Evolutionary conservation across 805 yeast genomes (phyloP).

Genomic region (Nakazawaea holstii): DNA sequence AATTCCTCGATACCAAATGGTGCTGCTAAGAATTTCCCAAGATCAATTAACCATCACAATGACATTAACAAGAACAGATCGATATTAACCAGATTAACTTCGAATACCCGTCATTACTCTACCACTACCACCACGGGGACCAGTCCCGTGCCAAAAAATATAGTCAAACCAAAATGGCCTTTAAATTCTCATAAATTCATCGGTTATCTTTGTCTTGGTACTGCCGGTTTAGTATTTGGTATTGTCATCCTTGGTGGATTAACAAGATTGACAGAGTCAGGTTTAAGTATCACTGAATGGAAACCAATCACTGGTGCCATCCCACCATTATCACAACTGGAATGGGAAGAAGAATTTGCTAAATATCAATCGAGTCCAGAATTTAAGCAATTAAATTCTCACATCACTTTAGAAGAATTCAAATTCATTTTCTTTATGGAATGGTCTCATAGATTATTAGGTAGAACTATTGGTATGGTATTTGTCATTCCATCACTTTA

Average conservation of each 20-base stretch:
- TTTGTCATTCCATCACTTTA: slow-evolving; percentile 83
- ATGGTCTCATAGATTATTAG: slow-evolving; percentile 93
- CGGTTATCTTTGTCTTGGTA: slow-evolving; percentile 85
- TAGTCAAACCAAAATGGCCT: slow-evolving; percentile 27
- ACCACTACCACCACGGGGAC: slow-evolving; percentile 2
- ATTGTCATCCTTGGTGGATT: slow-evolving; percentile 96
- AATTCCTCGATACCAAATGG: not conserved
- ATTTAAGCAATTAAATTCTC: slow-evolving; percentile 81
- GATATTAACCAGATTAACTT: slow-evolving; percentile 11
- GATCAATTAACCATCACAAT: slow-evolving; percentile 7
- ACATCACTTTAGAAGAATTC: slow-evolving; percentile 85
- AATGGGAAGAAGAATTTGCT: slow-evolving; percentile 82
- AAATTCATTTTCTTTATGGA: slow-evolving; percentile 95
- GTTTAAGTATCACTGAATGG: slow-evolving; percentile 97
- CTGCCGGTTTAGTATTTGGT: slow-evolving; percentile 86
- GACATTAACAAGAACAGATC: slow-evolving; percentile 5
- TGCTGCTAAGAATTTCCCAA: slow-evolving; percentile 2
- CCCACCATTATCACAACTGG: slow-evolving; percentile 76
- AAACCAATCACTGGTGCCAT: slow-evolving; percentile 93
- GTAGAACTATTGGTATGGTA: slow-evolving; percentile 82
- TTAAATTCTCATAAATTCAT: slow-evolving; percentile 51
- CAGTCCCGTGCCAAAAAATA: slow-evolving; percentile 8
- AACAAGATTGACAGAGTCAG: slow-evolving; percentile 93
- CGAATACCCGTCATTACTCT: not conserved
- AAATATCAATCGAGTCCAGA: slow-evolving; percentile 88